A percentile compares a stretch with the other conserved stretches of the same genome.
These are phyloP conservation scores for Penicillium polonicum DNA, from an alignment of 2,329 filamentous ascomycete species.

Conservation along the genomic window DNA sequence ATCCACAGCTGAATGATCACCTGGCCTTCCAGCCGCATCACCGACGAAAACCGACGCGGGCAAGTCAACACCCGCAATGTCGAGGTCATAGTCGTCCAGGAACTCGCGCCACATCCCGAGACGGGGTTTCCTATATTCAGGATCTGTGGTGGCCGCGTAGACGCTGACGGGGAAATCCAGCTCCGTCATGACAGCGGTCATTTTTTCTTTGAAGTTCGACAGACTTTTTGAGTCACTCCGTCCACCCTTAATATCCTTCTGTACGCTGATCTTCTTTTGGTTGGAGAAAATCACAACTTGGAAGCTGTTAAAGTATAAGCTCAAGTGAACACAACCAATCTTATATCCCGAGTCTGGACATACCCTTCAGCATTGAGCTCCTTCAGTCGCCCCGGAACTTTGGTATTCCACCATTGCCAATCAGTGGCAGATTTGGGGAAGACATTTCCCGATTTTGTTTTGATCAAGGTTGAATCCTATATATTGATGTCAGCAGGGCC, in stretches of 20 bases:
- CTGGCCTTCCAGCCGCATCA: slow-evolving; percentile 66
- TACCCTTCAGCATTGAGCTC: slow-evolving; percentile 70
- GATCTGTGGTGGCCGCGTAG: slow-evolving; percentile 82
- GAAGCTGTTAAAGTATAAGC: slow-evolving; percentile 53
- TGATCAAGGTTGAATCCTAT: slow-evolving; percentile 84
- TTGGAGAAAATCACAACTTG: slow-evolving; percentile 81
- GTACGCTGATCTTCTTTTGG: slow-evolving; percentile 77
- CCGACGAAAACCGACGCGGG: slow-evolving; percentile 79
- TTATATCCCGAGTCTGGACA: slow-evolving; percentile 11
- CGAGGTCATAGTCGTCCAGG: slow-evolving; percentile 60
- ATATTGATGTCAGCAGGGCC: background rate
- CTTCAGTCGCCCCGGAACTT: slow-evolving; percentile 66
- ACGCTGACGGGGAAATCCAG: slow-evolving; percentile 70
- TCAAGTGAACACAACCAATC: background rate
- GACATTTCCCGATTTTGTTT: slow-evolving; percentile 74
- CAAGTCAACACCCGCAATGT: slow-evolving; percentile 62
- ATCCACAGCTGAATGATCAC: slow-evolving; percentile 62
- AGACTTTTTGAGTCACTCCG: slow-evolving; percentile 68
- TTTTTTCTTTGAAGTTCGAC: slow-evolving; percentile 79
- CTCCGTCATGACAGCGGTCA: slow-evolving; percentile 64
- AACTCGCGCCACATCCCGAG: slow-evolving; percentile 82
- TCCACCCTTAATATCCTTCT: slow-evolving; percentile 67
- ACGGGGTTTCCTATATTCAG: slow-evolving; percentile 82
- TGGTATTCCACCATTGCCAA: slow-evolving; percentile 90
- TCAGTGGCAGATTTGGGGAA: slow-evolving; percentile 70